These are phyloP conservation scores for Kazachstania sp. DNA, from an alignment of 1,139 yeast species.

Conservation along the genomic window DNA sequence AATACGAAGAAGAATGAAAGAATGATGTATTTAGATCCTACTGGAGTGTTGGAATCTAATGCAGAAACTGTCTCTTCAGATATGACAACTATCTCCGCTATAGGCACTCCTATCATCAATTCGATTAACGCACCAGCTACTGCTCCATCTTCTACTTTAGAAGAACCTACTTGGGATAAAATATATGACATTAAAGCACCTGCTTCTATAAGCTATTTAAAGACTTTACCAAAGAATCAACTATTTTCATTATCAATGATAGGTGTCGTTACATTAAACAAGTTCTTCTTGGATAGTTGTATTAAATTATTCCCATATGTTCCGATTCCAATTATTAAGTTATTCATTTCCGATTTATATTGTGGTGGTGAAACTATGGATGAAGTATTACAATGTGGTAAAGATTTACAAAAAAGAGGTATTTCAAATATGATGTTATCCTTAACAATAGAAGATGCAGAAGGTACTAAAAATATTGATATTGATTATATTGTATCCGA, in stretches of 20 bases:
- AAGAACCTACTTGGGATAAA: not conserved
- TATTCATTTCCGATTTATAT: slow-evolving; percentile 71
- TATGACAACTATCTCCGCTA: slow-evolving; percentile 1
- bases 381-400: slow-evolving; percentile 66
- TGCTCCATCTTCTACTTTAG: not conserved
- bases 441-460: slow-evolving; percentile 87
- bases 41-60: not conserved
- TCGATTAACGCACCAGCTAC: not conserved
- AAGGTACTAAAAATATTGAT: slow-evolving; percentile 56
- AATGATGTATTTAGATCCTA: not conserved
- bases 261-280: slow-evolving; percentile 59
- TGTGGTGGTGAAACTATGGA: slow-evolving; percentile 81
- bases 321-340: slow-evolving; percentile 63
- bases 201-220: slow-evolving; percentile 26
- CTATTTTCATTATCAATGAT: slow-evolving; percentile 56
- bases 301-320: slow-evolving; percentile 65
- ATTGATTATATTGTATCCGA: slow-evolving; percentile 57
- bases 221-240: slow-evolving; percentile 31
- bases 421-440: slow-evolving; percentile 91
- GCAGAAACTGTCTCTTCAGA: not conserved
- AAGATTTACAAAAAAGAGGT: slow-evolving; percentile 57
- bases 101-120: not conserved
- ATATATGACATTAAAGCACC: slow-evolving; percentile 14
- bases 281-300: slow-evolving; percentile 49
- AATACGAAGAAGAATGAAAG: slow-evolving; percentile 6